Conservation (phyloP, 257 asterid genomes). For the Galeopsis tetrahit region DNA sequence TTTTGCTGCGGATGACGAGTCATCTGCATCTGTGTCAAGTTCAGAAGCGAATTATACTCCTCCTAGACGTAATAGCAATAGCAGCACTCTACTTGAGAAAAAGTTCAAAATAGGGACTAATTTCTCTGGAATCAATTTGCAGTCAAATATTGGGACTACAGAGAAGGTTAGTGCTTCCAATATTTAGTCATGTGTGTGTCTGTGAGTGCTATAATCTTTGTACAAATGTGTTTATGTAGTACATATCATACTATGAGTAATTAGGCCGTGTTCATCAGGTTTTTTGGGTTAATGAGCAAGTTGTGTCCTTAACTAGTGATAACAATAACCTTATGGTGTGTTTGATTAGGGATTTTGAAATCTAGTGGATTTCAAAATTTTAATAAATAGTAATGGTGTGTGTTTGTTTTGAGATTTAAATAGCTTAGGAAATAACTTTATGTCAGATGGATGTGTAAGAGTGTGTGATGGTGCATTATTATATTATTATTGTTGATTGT, state of each 20-base stretch:
- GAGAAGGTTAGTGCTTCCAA: conserved; percentile 48
- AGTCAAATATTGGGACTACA: conserved; percentile 39
- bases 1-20: conserved; percentile 34
- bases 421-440: too few species aligned
- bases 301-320: not conserved
- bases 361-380: too few species aligned
- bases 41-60: conserved; percentile 47
- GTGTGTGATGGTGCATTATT: too few species aligned
- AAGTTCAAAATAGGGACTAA: conserved; percentile 38
- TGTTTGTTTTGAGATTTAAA: too few species aligned
- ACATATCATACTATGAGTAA: not conserved
- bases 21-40: conserved; percentile 46
- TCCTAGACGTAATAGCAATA: conserved; percentile 31
- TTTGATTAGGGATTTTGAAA: too few species aligned
- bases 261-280: not conserved
- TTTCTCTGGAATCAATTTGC: conserved; percentile 34
- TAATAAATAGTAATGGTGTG: too few species aligned
- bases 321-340: not conserved
- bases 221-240: not conserved
- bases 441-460: too few species aligned
- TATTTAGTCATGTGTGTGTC: not conserved
- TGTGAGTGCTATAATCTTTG: not conserved
- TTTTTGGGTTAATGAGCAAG: not conserved
- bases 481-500: too few species aligned
- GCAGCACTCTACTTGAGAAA: conserved; percentile 33